Evolutionary conservation across 257 asterid species (phyloP), one percentile per base, ranked within the genome.

Genomic region (Solanum pennellii): DNA sequence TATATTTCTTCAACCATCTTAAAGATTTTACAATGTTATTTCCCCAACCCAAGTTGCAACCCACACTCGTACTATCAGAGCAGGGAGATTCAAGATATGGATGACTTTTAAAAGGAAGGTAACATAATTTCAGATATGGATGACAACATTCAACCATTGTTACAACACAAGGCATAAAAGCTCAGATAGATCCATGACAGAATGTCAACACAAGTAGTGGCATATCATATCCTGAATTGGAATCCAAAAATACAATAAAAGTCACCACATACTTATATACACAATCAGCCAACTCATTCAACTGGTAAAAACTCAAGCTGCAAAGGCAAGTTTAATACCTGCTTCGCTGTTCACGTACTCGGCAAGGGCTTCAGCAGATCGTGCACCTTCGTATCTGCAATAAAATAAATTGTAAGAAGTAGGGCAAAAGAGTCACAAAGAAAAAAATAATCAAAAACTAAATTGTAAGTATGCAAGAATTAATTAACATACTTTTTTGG

Each of bases 341-440:
- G 88, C 98, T 93, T 95, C 98, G 16, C 23, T 90, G 91, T 96
- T 96, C 31, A 96, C 93, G 88, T 84, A 96, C 88, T 92, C 98
- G n/a, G 95, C 89, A 92, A 96, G 96, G 89, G 93, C 95, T 83
- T 96, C 99, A 8, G 95, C 93, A 87, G 91, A 89, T 71, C 99
- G 90, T 90, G 93, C 94, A 87, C 98, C 95, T 92, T 96, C 97
- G 84, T 94, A 96, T 92, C 99, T 96, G 86, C 66, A 44, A 83
- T 82, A 62, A 39, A 87, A 87, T 76, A 82, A 49, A 31, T 9
- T 49, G 42, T 82, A 82, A 80, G 65, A 49, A 49, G 45, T 29
- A 29, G 45, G 45, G 39, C 2, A 49, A 31, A 31, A 82, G 35
- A 29, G 52, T 82, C 69, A 2, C 49, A 39, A 65, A 84, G 42